phyloP scores from a whole-genome alignment of 768 basidiomycete genomes.

The Trametes maxima region DNA sequence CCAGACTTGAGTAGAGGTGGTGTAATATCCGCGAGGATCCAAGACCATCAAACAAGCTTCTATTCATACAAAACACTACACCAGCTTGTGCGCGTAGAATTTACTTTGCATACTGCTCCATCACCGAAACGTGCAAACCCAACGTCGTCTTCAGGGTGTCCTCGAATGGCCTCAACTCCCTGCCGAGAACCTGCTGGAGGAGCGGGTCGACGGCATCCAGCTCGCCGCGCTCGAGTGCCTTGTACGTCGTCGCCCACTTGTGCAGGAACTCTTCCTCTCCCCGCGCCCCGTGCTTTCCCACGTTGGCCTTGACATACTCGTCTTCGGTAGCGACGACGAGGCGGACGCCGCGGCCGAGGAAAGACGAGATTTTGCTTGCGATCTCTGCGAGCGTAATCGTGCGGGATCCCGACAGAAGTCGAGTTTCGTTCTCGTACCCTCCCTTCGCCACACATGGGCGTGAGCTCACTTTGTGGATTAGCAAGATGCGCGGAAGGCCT shows the following conservation, averaged over 20 bases:
- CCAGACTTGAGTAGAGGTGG: background rate
- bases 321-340: slow-evolving; percentile 30
- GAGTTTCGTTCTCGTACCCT: slow-evolving; percentile 33
- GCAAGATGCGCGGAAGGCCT: background rate
- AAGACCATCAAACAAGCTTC: too few relatives aligned
- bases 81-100: too few relatives aligned
- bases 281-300: slow-evolving; percentile 17
- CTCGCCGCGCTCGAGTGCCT: slow-evolving; percentile 35
- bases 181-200: slow-evolving; percentile 33
- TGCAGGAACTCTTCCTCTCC: slow-evolving; percentile 32
- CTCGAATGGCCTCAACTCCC: slow-evolving; percentile 32
- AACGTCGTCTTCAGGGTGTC: slow-evolving; percentile 30
- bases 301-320: slow-evolving; percentile 31
- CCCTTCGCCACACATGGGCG: slow-evolving; percentile 6
- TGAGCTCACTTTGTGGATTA: background rate
- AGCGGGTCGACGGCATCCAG: slow-evolving; percentile 32
- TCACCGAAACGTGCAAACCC: slow-evolving; percentile 2
- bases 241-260: slow-evolving; percentile 35
- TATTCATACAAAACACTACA: too few relatives aligned
- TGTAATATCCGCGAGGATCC: too few relatives aligned
- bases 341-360: slow-evolving; percentile 25
- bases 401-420: slow-evolving; percentile 32
- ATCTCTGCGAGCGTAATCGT: slow-evolving; percentile 32
- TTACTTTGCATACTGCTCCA: slow-evolving; percentile 29
- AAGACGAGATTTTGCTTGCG: slow-evolving; percentile 25